These are phyloP conservation scores for Leptomonas seymouri DNA, from an alignment of 208 protist genomes.

Conservation along the genomic window DNA sequence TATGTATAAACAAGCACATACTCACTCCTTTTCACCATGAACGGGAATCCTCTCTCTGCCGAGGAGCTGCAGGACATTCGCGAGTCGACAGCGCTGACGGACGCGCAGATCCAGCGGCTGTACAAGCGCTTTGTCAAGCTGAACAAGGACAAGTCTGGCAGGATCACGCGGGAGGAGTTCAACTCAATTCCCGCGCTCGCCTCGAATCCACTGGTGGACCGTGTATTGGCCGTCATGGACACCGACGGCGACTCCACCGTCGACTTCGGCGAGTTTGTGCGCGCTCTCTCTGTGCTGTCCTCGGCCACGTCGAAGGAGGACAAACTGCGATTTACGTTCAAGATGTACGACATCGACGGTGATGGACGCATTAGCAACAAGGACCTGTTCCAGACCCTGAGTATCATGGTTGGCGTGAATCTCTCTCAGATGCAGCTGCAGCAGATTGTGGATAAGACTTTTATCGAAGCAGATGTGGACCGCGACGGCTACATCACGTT, in stretches of 20 bases:
- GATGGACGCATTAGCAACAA: slow-evolving; percentile 95
- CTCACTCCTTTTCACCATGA: slow-evolving; percentile 22
- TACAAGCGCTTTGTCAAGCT: slow-evolving; percentile 88
- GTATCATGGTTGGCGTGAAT: slow-evolving; percentile 94
- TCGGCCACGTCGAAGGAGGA: slow-evolving; percentile 70
- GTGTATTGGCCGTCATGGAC: slow-evolving; percentile 84
- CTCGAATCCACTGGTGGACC: slow-evolving; percentile 86
- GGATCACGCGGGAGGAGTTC: slow-evolving; percentile 73
- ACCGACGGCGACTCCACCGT: slow-evolving; percentile 75
- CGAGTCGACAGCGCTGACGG: slow-evolving; percentile 74
- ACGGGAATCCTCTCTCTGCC: slow-evolving; percentile 40
- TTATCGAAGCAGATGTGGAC: slow-evolving; percentile 91
- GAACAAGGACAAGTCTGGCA: slow-evolving; percentile 72
- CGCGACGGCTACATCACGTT: slow-evolving; percentile 93
- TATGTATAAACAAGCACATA: neutral
- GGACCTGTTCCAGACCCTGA: slow-evolving; percentile 92
- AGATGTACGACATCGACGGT: slow-evolving; percentile 95
- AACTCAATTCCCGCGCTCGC: slow-evolving; percentile 70
- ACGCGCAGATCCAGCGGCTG: slow-evolving; percentile 83
- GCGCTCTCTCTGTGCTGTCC: slow-evolving; percentile 82
- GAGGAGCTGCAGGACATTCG: slow-evolving; percentile 71
- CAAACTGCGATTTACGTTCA: slow-evolving; percentile 92
- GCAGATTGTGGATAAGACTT: slow-evolving; percentile 96
- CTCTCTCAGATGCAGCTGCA: slow-evolving; percentile 91
- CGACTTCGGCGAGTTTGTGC: slow-evolving; percentile 86